A percentile compares a stretch with the other conserved stretches of the same genome.
These are phyloP conservation scores for Fraxinus sp. DNA, from an alignment of 305 asterid species.

Conservation along the genomic window DNA sequence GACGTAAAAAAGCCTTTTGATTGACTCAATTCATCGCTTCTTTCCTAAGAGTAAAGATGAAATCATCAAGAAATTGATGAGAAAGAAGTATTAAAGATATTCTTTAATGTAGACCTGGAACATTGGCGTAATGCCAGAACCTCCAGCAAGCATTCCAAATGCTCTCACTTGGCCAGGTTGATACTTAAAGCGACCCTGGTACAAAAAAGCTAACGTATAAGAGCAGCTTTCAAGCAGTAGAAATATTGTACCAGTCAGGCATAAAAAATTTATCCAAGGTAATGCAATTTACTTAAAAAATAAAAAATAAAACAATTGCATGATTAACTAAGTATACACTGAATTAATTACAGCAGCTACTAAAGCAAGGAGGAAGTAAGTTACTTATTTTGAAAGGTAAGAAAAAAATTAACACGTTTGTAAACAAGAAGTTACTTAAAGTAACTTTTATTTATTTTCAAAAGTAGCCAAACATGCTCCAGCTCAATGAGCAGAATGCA, in stretches of 20 bases:
- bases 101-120: constrained; percentile 63
- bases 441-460: neutral
- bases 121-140: constrained; percentile 98
- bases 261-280: neutral
- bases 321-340: neutral
- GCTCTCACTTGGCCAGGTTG: constrained; percentile 86
- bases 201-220: constrained; percentile 1
- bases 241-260: neutral
- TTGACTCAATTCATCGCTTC: neutral
- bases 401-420: neutral
- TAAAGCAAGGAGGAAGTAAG: neutral
- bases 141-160: constrained; percentile 98
- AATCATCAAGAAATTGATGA: neutral
- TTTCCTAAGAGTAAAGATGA: neutral
- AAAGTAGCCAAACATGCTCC: neutral
- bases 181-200: constrained; percentile 80
- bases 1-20: neutral
- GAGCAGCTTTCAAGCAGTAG: constrained; percentile 13
- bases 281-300: constrained; percentile 3
- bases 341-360: neutral
- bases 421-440: neutral
- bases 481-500: neutral
- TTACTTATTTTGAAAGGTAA: neutral
- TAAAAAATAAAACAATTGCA: neutral
- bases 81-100: neutral